These are phyloP conservation scores for Cyclocybe aegerita DNA, from an alignment of 768 basidiomycete species.

Conservation along the genomic window DNA sequence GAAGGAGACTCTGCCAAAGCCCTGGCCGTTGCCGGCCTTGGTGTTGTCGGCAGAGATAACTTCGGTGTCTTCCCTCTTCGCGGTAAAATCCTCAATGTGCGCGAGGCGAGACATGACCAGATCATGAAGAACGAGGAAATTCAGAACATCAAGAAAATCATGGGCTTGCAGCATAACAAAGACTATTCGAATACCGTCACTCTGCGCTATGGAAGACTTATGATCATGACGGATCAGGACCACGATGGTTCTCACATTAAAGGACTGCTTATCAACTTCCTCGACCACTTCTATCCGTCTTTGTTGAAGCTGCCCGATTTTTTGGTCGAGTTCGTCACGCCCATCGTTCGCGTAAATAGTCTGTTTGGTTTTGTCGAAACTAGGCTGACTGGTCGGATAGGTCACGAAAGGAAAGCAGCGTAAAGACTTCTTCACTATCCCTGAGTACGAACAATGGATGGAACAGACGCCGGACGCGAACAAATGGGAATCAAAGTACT, in stretches of 20 bases:
- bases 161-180: slow-evolving; percentile 94
- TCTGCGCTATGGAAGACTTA: slow-evolving; percentile 89
- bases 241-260: slow-evolving; percentile 99
- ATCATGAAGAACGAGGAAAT: slow-evolving; percentile 99
- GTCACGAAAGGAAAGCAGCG: slow-evolving; percentile 77
- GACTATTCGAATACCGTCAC: slow-evolving; percentile 68
- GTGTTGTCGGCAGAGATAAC: slow-evolving; percentile 93
- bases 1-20: slow-evolving; percentile 99
- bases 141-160: slow-evolving; percentile 95
- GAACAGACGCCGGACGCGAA: slow-evolving; percentile 72
- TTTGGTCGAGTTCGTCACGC: slow-evolving; percentile 97
- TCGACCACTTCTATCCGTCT: slow-evolving; percentile 97
- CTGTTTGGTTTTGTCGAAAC: not conserved
- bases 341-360: slow-evolving; percentile 83
- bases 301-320: slow-evolving; percentile 88
- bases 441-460: slow-evolving; percentile 93
- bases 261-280: slow-evolving; percentile 96
- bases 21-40: slow-evolving; percentile 90
- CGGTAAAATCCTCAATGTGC: slow-evolving; percentile 95
- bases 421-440: slow-evolving; percentile 94
- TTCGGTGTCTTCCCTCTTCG: slow-evolving; percentile 98
- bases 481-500: slow-evolving; percentile 94
- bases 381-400: slow-evolving; percentile 29
- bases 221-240: slow-evolving; percentile 99
- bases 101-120: slow-evolving; percentile 93